phyloP scores from a whole-genome alignment of 2,329 filamentous ascomycete genomes.

The Colletotrichum graminicola region DNA sequence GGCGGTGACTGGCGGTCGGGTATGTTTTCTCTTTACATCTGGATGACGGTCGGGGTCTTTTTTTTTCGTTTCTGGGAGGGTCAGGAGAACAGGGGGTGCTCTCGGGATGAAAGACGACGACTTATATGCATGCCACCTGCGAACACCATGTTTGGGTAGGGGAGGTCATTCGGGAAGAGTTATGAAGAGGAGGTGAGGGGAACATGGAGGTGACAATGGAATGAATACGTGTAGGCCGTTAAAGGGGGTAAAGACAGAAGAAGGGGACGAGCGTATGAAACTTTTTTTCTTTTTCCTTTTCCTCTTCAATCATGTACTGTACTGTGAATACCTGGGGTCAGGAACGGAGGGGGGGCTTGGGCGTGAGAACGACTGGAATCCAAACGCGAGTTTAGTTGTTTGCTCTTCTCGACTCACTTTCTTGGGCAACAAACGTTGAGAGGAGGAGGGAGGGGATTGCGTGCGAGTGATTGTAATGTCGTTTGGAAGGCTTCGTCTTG shows the following conservation, averaged over 20 bases:
- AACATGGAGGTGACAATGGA: neutral
- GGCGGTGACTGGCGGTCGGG: constrained; percentile 14
- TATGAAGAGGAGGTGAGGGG: neutral
- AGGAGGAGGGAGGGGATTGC: neutral
- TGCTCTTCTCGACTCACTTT: neutral
- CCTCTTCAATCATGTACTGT: constrained; percentile 39
- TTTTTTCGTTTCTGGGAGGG: neutral
- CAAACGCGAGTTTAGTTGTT: constrained; percentile 27
- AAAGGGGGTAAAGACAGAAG: neutral
- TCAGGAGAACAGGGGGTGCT: neutral
- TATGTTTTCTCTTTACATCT: constrained; percentile 6
- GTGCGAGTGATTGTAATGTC: neutral
- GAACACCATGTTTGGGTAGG: neutral
- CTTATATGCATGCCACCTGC: constrained; percentile 3
- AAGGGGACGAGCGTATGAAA: constrained; percentile 34
- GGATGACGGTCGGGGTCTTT: constrained; percentile 1
- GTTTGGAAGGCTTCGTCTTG: neutral
- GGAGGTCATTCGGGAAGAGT: neutral
- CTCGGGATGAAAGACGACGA: constrained; percentile 7
- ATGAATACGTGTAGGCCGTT: neutral
- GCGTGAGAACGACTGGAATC: constrained; percentile 31
- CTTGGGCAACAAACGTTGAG: neutral
- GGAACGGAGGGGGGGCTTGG: neutral
- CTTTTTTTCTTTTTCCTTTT: constrained; percentile 1
- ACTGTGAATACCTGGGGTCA: constrained; percentile 42